A percentile compares a stretch with the other conserved stretches of the same genome.
These are phyloP conservation scores for Lentinula raphanica DNA, from an alignment of 768 basidiomycete species.

Conservation along the genomic window DNA sequence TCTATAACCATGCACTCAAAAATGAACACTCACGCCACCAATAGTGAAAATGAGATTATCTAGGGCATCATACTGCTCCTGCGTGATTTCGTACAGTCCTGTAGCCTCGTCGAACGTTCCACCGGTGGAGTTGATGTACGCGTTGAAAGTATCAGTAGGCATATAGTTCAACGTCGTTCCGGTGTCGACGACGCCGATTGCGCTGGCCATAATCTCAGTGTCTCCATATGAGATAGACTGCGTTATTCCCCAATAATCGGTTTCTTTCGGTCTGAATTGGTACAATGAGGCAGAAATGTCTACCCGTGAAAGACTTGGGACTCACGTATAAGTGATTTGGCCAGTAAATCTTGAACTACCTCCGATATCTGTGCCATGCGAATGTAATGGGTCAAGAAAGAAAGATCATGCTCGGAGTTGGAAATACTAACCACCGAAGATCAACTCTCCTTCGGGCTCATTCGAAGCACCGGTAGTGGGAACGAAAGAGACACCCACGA, in stretches of 20 bases:
- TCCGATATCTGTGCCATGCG: background rate
- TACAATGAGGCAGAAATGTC: background rate
- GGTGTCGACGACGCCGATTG: background rate
- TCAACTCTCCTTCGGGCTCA: constrained; percentile 45
- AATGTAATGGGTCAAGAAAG: background rate
- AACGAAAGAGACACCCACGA: constrained; percentile 47
- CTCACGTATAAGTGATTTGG: constrained; percentile 1
- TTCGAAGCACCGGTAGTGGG: constrained; percentile 33
- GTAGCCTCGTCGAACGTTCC: background rate
- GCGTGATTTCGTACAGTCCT: constrained; percentile 50
- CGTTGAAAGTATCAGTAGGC: constrained; percentile 39
- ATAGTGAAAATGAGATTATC: constrained; percentile 54
- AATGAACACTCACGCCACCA: constrained; percentile 29
- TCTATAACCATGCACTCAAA: no score
- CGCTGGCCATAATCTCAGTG: background rate
- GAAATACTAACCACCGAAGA: constrained; percentile 33
- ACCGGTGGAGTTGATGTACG: constrained; percentile 42
- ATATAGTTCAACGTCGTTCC: constrained; percentile 49
- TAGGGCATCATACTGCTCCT: constrained; percentile 44
- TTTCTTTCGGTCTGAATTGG: background rate
- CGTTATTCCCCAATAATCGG: constrained; percentile 4
- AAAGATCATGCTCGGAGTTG: background rate
- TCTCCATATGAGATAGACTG: constrained; percentile 3
- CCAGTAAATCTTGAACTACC: background rate
- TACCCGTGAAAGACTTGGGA: background rate